These are phyloP conservation scores for Cryptococcus jaspeensis DNA, from an alignment of 1,284 basidiomycete species.

Conservation along the genomic window DNA sequence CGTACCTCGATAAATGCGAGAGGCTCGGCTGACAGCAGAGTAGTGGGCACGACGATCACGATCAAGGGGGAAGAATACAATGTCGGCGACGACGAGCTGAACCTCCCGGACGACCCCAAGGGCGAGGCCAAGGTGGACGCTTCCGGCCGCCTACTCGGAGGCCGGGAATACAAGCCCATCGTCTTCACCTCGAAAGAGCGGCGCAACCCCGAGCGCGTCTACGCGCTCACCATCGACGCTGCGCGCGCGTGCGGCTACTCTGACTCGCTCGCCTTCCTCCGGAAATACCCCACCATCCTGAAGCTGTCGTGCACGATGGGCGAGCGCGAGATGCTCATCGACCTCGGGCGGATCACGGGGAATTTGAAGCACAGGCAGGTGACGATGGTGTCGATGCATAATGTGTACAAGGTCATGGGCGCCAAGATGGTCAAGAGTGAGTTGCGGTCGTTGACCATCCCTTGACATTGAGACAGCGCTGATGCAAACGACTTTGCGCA, in stretches of 20 bases:
- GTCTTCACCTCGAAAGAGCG: conserved; percentile 81
- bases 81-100: conserved; percentile 84
- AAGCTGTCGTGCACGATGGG: conserved; percentile 81
- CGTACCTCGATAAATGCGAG: neutral
- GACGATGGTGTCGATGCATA: conserved; percentile 87
- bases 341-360: conserved; percentile 77
- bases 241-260: conserved; percentile 92
- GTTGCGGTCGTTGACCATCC: conserved; percentile 38
- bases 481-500: conserved; percentile 40
- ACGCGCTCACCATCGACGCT: conserved; percentile 96
- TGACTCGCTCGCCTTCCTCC: conserved; percentile 95
- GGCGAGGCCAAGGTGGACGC: conserved; percentile 90
- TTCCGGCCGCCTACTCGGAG: conserved; percentile 78
- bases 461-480: too few species aligned
- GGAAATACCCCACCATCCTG: conserved; percentile 81
- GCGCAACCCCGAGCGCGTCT: conserved; percentile 72
- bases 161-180: conserved; percentile 79
- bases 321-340: conserved; percentile 90
- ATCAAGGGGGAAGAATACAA: conserved; percentile 72
- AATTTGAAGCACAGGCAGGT: conserved; percentile 89
- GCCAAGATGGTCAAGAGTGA: conserved; percentile 81
- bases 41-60: conserved; percentile 27
- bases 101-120: conserved; percentile 76
- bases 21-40: neutral
- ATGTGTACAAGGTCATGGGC: conserved; percentile 92